These are phyloP conservation scores for Linnemannia schmuckeri DNA, from an alignment of 192 early-diverging fungal species.

Conservation along the genomic window DNA sequence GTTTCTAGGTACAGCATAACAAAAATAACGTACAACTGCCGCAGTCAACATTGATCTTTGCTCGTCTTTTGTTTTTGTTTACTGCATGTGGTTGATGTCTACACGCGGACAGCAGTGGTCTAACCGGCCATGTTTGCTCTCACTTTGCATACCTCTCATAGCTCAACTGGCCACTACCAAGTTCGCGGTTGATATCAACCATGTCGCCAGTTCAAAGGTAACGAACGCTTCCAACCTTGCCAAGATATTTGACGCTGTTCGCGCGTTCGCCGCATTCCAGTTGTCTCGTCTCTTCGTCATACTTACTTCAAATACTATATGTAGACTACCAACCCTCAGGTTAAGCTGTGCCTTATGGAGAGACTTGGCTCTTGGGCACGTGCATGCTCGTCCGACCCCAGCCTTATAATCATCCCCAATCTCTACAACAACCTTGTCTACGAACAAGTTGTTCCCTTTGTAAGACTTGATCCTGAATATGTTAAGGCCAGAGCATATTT, in stretches of 20 bases:
- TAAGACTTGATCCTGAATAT: neutral
- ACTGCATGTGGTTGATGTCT: neutral
- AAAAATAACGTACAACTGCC: neutral
- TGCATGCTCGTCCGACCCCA: neutral
- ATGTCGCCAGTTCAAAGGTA: neutral
- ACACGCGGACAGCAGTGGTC: neutral
- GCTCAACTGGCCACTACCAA: constrained; percentile 10
- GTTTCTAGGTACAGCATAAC: neutral
- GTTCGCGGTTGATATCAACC: neutral
- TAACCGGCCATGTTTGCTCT: neutral
- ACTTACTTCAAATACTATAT: neutral
- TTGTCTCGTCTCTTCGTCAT: neutral
- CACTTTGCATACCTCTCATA: neutral
- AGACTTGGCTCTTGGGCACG: constrained; percentile 3
- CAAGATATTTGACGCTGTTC: neutral
- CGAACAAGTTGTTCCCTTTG: neutral
- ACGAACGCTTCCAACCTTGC: neutral
- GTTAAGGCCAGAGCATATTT: neutral
- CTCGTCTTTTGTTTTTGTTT: neutral
- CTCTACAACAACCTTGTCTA: neutral
- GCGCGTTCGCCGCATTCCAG: too few species aligned
- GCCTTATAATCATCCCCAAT: neutral
- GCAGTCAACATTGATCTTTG: neutral
- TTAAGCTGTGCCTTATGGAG: constrained; percentile 6
- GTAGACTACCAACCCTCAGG: neutral